These are phyloP conservation scores for Vitis hybrid DNA, from an alignment of 177 flowering plant genomes.

Conservation along the genomic window DNA sequence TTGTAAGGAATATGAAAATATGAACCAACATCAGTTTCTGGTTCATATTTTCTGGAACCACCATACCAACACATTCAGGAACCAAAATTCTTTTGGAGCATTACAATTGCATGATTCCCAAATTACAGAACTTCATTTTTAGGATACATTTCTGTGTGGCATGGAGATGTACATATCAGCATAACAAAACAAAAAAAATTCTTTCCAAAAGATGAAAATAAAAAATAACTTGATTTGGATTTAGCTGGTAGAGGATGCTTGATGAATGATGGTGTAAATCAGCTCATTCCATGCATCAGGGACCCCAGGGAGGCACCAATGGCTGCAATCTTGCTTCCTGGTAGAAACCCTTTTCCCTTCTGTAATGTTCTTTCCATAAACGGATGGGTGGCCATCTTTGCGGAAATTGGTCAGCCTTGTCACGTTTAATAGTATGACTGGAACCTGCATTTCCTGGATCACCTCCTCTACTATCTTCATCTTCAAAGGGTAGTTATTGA, in stretches of 20 bases:
- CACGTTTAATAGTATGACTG: constrained; percentile 65
- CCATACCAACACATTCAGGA: too few relatives aligned
- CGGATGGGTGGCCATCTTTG: constrained; percentile 92
- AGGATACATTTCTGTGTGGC: too few relatives aligned
- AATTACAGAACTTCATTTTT: too few relatives aligned
- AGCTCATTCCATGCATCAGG: constrained; percentile 98
- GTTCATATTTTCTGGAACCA: too few relatives aligned
- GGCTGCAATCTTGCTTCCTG: constrained; percentile 86
- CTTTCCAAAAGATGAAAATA: neutral
- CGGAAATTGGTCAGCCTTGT: constrained; percentile 84
- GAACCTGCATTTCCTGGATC: constrained; percentile 51
- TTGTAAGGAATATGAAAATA: too few relatives aligned
- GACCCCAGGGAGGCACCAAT: constrained; percentile 98
- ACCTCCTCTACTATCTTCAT: constrained; percentile 91
- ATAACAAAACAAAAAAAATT: neutral
- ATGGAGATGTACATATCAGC: too few relatives aligned
- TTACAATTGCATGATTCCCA: too few relatives aligned
- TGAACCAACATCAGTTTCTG: too few relatives aligned
- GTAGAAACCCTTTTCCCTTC: constrained; percentile 52
- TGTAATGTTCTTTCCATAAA: constrained; percentile 56
- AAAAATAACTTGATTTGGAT: neutral
- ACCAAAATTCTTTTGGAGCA: too few relatives aligned
- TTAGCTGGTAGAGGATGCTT: constrained; percentile 9
- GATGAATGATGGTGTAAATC: constrained; percentile 56
- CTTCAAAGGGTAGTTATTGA: constrained; percentile 69